Conservation (phyloP, 2,329 filamentous ascomycete genomes). For the Penicillium sp. region DNA sequence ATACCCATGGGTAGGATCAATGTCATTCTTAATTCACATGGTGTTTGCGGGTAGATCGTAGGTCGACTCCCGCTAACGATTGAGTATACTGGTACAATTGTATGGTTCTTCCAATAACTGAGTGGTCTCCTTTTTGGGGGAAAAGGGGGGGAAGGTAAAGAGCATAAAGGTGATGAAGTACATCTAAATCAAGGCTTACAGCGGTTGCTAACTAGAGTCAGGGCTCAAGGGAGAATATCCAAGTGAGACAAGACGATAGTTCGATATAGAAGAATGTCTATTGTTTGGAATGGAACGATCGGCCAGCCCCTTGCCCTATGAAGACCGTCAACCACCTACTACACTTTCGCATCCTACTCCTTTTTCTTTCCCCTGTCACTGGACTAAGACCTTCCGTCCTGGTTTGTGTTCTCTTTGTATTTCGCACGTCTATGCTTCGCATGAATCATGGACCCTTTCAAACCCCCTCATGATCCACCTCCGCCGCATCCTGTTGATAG, state of each 20-base stretch:
- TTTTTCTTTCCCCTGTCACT: conserved; percentile 5
- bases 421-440: conserved; percentile 15
- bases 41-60: background rate
- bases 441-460: conserved; percentile 33
- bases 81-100: too few relatives aligned
- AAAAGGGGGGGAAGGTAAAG: too few relatives aligned
- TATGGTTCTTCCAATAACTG: too few relatives aligned
- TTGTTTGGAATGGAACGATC: conserved; percentile 17
- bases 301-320: conserved; percentile 21
- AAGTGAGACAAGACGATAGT: background rate
- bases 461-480: conserved; percentile 23
- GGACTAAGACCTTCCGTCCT: background rate
- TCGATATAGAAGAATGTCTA: conserved; percentile 7
- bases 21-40: background rate
- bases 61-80: too few relatives aligned
- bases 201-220: background rate
- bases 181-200: too few relatives aligned
- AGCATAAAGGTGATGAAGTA: too few relatives aligned
- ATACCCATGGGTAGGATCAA: background rate
- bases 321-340: conserved; percentile 8
- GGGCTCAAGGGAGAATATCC: background rate
- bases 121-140: too few relatives aligned
- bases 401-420: conserved; percentile 8
- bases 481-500: conserved; percentile 20
- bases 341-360: conserved; percentile 10